These are phyloP conservation scores for Saprolegnia diclina DNA, from an alignment of 352 stramenopile genomes.

Conservation along the genomic window DNA sequence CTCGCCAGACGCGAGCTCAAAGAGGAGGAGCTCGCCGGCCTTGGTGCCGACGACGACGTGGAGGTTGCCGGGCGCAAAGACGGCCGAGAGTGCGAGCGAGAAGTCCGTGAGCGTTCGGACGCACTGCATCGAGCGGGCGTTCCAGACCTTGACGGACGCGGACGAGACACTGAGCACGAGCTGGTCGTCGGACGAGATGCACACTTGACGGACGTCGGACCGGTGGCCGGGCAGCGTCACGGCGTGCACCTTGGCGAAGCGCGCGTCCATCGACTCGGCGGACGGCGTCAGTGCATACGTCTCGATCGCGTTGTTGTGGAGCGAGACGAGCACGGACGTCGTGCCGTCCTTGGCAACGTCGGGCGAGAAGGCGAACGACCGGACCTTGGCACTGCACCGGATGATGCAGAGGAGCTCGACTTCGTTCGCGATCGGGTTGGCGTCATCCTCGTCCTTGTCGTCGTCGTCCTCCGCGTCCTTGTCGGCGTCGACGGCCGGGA, in stretches of 20 bases:
- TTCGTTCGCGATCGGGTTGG: constrained; percentile 74
- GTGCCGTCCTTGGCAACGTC: constrained; percentile 76
- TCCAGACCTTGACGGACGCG: constrained; percentile 90
- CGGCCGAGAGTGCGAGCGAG: constrained; percentile 87
- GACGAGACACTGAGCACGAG: constrained; percentile 85
- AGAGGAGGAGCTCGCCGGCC: constrained; percentile 89
- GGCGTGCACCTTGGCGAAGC: constrained; percentile 58
- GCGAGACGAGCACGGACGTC: constrained; percentile 75
- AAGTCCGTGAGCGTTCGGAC: constrained; percentile 85
- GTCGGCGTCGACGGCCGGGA: constrained; percentile 28
- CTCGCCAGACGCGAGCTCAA: constrained; percentile 95
- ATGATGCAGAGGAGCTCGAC: constrained; percentile 82
- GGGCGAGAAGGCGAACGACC: constrained; percentile 82
- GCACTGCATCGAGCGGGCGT: constrained; percentile 83
- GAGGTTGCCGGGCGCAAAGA: constrained; percentile 95
- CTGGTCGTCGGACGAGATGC: constrained; percentile 84
- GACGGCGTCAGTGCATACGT: constrained; percentile 67
- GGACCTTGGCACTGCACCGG: constrained; percentile 77
- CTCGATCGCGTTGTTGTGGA: constrained; percentile 91
- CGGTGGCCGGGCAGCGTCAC: constrained; percentile 84
- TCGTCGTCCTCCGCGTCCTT: constrained; percentile 31
- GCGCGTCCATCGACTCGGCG: constrained; percentile 52
- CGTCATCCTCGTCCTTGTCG: constrained; percentile 46
- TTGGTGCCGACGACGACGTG: constrained; percentile 97
- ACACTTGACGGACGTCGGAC: constrained; percentile 86